These are phyloP conservation scores for Monilinia fructicola DNA, from an alignment of 2,329 filamentous ascomycete genomes.

Conservation along the genomic window DNA sequence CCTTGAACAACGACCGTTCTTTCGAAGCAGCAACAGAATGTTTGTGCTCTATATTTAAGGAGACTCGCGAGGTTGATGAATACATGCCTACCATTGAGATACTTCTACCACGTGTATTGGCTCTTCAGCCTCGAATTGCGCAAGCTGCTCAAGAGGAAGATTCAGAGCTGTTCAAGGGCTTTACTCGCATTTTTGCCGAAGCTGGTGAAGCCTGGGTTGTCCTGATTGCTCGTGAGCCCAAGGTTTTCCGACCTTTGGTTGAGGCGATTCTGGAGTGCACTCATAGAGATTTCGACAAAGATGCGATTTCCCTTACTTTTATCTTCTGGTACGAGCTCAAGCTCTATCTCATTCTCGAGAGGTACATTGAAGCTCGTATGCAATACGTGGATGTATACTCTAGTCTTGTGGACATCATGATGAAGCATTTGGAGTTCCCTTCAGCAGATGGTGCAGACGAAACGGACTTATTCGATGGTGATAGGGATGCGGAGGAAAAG, in stretches of 20 bases:
- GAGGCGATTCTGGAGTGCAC: constrained; percentile 92
- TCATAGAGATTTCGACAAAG: constrained; percentile 79
- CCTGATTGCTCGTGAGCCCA: constrained; percentile 79
- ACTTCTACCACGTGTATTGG: constrained; percentile 78
- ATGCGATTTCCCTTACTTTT: constrained; percentile 92
- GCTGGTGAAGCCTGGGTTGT: constrained; percentile 94
- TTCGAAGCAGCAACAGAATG: constrained; percentile 90
- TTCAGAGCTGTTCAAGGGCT: constrained; percentile 77
- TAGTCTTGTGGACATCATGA: constrained; percentile 87
- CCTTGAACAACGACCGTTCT: constrained; percentile 71
- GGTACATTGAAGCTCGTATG: constrained; percentile 78
- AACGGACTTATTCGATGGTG: constrained; percentile 87
- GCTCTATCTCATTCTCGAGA: constrained; percentile 88
- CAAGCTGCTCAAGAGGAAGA: constrained; percentile 79
- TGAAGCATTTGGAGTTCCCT: constrained; percentile 87
- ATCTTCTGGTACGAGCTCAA: constrained; percentile 98
- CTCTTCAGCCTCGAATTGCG: constrained; percentile 72
- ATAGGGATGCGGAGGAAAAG: constrained; percentile 93
- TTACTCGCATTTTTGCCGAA: constrained; percentile 88
- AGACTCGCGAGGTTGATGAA: constrained; percentile 92
- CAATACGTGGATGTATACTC: constrained; percentile 80
- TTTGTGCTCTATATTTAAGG: constrained; percentile 84
- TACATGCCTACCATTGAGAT: constrained; percentile 77
- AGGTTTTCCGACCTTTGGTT: constrained; percentile 79
- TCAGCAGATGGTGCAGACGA: constrained; percentile 66